Base-by-base conservation (phyloP, 2,329 filamentous ascomycete species). In the Rhinocladiella similis region DNA sequence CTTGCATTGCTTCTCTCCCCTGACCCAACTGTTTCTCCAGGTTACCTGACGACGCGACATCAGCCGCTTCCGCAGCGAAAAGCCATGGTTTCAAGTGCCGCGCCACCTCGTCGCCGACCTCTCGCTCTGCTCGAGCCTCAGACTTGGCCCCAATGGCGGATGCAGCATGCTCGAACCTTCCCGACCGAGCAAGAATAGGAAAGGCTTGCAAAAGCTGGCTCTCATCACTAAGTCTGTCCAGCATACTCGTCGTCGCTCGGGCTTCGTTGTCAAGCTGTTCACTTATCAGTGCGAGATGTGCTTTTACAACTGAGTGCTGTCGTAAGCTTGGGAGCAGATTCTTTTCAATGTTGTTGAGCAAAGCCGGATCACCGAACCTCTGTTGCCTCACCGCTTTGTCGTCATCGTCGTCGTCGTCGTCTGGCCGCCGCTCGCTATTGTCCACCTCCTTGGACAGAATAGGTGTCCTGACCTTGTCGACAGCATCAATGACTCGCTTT, bases 121-220 rank as follows among this genome's bases (percentile, higher is more conserved):
- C 20, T 5, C 10, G 20, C 10, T 47, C 56, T 13, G 36, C 46
- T 20, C 41, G 36, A 3, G 20, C 5, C 5, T 48, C 22, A 9
- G 29, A 10, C 20, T 55, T 50, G 19, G 51, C 43, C 12, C 54
- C 56, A 22, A 63, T 47, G 14, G 22, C 19, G 7, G 51, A 46
- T 13, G 48, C 47, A 3, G 54, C 48, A 33, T 60, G 53, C 51
- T 51, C 38, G 42, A 59, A 61, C 18, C 54, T 41, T 33, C 54
- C 48, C 5, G 53, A 57, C n/a, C 47, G 41, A 18, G 49, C 53
- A 4, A 60, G 54, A 4, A 60, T 50, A 5, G 61, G 61, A 53
- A 59, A 65, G 2, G 59, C 53, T 20, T 55, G 61, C 3, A 66
- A 59, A 12, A 66, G 54, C 27, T 66, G 64, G 46, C 64, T 66